Evolutionary conservation across 2,329 filamentous ascomycete species (phyloP), one percentile per base, ranked within the genome.

Genomic region (Aspergillus felis): DNA sequence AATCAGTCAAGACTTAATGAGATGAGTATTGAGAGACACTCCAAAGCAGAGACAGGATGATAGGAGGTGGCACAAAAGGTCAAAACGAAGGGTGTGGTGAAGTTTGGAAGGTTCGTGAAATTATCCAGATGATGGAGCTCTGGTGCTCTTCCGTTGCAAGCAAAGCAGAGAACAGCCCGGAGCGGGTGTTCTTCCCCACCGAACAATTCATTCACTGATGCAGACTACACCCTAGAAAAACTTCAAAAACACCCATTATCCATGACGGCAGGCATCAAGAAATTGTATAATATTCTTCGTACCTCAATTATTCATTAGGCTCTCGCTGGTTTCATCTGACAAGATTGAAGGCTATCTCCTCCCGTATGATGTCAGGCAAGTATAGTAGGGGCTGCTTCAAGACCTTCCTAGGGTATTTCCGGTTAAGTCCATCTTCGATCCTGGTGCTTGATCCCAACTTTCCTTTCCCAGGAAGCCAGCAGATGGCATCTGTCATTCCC

Each of bases 31-130:
- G 28, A 49, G 27, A 44, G 38, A 48, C 42, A 48, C 44, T 47
- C 24, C 50, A 29, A 27, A 44, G 50, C n/a, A 35, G 12, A 32
- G 28, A 41, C 35, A 49, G 44, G 49, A 53, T 17, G 32, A 25
- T 2, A 56, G 46, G 29, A 47, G 55, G 53, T 54, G 48, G 22
- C 41, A 52, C 46, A 50, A 46, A 56, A 47, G 46, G 44, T 50
- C 57, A 49, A 57, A 42, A 46, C 50, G 55, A 55, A 61, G 61
- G 53, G 62, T 55, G 52, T 51, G 54, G 57, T 61, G 50, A 54
- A 54, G 55, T 58, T 61, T 61, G 56, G 63, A 64, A 63, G 63
- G 61, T 65, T 61, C 57, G 61, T 64, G 64, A 66, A 64, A 59
- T 63, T 58, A 61, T 60, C 50, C 56, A 60, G 61, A 57, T 61